Percentiles rank a stretch among this genome's conserved stretches.
phyloP scores from a whole-genome alignment of 176 grass and related monocot species.

The Hordeum vulgare region DNA sequence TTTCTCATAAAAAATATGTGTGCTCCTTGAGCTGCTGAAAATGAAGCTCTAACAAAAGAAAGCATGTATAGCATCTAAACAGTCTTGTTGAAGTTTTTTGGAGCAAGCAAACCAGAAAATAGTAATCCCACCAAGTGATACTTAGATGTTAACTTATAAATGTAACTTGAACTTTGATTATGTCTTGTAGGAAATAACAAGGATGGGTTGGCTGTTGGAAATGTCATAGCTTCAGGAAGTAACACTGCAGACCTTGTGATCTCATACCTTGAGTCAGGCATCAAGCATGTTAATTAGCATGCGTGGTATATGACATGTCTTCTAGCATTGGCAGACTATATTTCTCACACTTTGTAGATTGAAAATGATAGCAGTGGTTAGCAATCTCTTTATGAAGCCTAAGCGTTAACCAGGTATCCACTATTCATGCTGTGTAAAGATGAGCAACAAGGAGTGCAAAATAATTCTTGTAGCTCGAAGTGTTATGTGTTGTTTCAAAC shows the following conservation, averaged over 20 bases:
- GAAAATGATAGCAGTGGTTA: background rate
- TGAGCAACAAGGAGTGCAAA: background rate
- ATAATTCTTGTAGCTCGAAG: background rate
- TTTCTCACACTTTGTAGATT: background rate
- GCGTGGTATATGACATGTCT: constrained; percentile 7
- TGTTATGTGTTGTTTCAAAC: background rate
- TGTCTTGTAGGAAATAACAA: constrained; percentile 78
- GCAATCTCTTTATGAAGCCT: background rate
- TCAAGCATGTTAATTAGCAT: constrained; percentile 21
- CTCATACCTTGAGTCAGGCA: constrained; percentile 45
- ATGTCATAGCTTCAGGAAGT: constrained; percentile 78
- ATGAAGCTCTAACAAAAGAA: background rate
- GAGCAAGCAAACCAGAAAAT: constrained; percentile 3
- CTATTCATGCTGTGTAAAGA: background rate
- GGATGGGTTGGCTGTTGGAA: constrained; percentile 88
- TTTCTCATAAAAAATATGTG: background rate
- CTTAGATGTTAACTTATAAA: background rate
- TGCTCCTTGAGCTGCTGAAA: background rate
- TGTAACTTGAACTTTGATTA: constrained; percentile 11
- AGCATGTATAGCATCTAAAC: background rate
- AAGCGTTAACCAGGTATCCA: background rate
- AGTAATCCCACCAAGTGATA: background rate
- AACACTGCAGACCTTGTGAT: constrained; percentile 78
- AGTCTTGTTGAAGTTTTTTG: background rate
- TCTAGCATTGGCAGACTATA: constrained; percentile 1